A percentile compares a stretch with the other conserved stretches of the same genome.
Evolutionary conservation across 2,329 filamentous ascomycete genomes (phyloP).

Genomic region (Cladosporium sp.): DNA sequence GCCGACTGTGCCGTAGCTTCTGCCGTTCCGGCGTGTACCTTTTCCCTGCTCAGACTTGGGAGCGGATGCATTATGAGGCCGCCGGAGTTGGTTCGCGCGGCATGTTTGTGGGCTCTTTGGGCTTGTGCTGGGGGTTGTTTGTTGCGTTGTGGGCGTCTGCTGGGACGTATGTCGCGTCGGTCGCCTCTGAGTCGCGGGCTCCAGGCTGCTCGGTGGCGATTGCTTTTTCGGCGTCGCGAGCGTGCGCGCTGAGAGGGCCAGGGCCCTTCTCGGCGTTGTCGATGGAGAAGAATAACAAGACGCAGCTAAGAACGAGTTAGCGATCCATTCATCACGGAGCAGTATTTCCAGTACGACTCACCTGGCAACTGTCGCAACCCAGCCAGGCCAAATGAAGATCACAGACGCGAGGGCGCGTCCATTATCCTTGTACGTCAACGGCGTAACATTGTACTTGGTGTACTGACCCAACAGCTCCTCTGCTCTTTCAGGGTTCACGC

Average conservation of each 20-base stretch:
- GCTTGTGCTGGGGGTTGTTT: background rate
- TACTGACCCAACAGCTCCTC: constrained; percentile 29
- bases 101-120: background rate
- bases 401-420: constrained; percentile 48
- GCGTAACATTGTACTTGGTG: constrained; percentile 35
- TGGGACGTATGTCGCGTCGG: background rate
- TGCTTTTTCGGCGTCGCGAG: constrained; percentile 15
- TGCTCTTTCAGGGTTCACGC: constrained; percentile 30
- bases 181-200: background rate
- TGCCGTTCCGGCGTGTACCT: constrained; percentile 1
- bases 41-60: background rate
- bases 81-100: background rate
- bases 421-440: constrained; percentile 46
- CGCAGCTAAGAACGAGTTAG: constrained; percentile 28
- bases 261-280: constrained; percentile 34
- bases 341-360: constrained; percentile 20
- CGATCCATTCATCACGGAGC: background rate
- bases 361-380: constrained; percentile 46
- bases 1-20: constrained; percentile 5
- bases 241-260: constrained; percentile 38
- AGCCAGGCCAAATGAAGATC: constrained; percentile 52
- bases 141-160: background rate
- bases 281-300: constrained; percentile 37
- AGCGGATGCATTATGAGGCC: background rate
- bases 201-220: background rate